Evolutionary conservation across 495 filamentous ascomycete species (phyloP).

Genomic region (Neurospora sp.): DNA sequence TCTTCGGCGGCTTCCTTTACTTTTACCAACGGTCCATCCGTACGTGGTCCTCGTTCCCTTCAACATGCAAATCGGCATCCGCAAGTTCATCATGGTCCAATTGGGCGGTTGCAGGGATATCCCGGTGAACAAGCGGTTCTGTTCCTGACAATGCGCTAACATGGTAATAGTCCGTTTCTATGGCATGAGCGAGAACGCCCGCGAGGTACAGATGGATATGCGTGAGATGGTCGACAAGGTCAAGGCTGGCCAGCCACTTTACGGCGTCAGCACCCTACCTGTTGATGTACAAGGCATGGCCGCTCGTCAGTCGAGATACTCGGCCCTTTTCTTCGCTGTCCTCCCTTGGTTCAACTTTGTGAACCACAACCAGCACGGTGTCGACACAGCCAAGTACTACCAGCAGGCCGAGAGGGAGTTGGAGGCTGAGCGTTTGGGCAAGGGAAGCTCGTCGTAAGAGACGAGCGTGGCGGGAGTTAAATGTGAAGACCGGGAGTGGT

Average conservation of each 20-base stretch:
- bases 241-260: constrained; percentile 83
- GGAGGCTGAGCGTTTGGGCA: constrained; percentile 54
- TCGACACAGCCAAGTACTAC: constrained; percentile 98
- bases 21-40: constrained; percentile 62
- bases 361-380: constrained; percentile 93
- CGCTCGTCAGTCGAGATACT: constrained; percentile 83
- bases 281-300: constrained; percentile 92
- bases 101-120: neutral
- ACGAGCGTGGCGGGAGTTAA: neutral
- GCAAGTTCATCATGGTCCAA: neutral
- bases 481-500: neutral
- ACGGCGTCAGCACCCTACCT: constrained; percentile 66
- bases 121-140: neutral
- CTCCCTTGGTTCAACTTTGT: constrained; percentile 97
- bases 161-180: constrained; percentile 67
- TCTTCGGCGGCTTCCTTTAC: constrained; percentile 65
- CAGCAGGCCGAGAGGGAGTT: constrained; percentile 89
- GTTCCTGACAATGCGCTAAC: constrained; percentile 5
- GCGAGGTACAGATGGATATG: constrained; percentile 95
- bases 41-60: constrained; percentile 24
- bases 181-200: constrained; percentile 80
- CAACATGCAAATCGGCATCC: neutral
- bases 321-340: constrained; percentile 67
- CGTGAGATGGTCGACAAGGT: constrained; percentile 93
- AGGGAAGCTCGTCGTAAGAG: constrained; percentile 7